These are phyloP conservation scores for Penicillium brasilianum DNA, from an alignment of 2,329 filamentous ascomycete genomes.

Conservation along the genomic window DNA sequence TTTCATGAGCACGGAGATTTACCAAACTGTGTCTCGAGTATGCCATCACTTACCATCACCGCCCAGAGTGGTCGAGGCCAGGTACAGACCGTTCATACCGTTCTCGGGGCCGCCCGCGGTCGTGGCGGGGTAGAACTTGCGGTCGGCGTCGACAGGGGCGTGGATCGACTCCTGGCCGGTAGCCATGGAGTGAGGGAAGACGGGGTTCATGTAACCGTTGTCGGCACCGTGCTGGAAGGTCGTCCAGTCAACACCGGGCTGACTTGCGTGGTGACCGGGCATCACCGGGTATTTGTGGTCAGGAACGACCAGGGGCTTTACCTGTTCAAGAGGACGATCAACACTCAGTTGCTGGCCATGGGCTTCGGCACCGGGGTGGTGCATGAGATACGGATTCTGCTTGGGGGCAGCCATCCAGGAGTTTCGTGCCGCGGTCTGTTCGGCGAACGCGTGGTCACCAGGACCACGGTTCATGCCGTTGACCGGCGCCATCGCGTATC, in stretches of 20 bases:
- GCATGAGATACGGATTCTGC: constrained; percentile 51
- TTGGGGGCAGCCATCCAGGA: constrained; percentile 52
- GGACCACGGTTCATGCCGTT: constrained; percentile 50
- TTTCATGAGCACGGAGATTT: constrained; percentile 1
- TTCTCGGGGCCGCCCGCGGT: constrained; percentile 48
- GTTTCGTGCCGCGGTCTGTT: constrained; percentile 46
- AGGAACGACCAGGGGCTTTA: constrained; percentile 46
- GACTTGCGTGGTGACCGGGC: constrained; percentile 64
- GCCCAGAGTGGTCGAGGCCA: constrained; percentile 53
- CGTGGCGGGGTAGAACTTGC: constrained; percentile 57
- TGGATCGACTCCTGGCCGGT: constrained; percentile 73
- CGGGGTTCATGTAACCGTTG: constrained; percentile 66
- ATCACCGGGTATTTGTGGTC: constrained; percentile 59
- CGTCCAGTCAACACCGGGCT: constrained; percentile 71
- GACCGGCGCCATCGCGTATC: constrained; percentile 49
- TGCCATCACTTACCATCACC: constrained; percentile 49
- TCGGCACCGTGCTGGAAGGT: constrained; percentile 78
- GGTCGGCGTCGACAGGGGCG: constrained; percentile 64
- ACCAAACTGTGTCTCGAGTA: too few relatives aligned
- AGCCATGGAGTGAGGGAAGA: constrained; percentile 68
- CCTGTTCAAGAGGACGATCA: constrained; percentile 51
- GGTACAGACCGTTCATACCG: constrained; percentile 54
- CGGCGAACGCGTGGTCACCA: constrained; percentile 42
- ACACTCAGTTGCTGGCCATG: constrained; percentile 50
- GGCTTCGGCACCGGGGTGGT: constrained; percentile 48